These are phyloP conservation scores for Debaryomycetaceae sp. DNA, from an alignment of 1,139 yeast genomes.

Conservation along the genomic window DNA sequence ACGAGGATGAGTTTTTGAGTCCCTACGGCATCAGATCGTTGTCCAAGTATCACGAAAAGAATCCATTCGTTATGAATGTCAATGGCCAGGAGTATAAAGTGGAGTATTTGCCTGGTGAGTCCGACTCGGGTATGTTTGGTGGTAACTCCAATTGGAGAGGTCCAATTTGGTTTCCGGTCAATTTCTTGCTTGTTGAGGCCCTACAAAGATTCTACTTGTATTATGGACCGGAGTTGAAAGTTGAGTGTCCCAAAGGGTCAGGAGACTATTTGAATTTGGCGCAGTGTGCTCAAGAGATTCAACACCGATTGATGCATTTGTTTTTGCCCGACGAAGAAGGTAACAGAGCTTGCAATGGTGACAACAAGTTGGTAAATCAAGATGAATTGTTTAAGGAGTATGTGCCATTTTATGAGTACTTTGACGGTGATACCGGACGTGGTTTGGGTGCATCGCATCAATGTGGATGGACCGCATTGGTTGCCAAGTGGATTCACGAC, in stretches of 20 bases:
- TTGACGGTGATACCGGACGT: conserved; percentile 93
- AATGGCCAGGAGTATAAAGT: conserved; percentile 73
- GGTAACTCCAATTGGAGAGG: conserved; percentile 99
- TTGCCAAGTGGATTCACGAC: conserved; percentile 91
- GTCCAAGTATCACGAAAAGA: conserved; percentile 80
- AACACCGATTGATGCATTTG: conserved; percentile 78
- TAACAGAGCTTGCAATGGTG: conserved; percentile 79
- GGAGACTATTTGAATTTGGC: conserved; percentile 81
- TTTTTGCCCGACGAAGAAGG: conserved; percentile 72
- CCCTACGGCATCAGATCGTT: conserved; percentile 86
- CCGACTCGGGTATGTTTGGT: conserved; percentile 93
- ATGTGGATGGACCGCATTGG: conserved; percentile 95
- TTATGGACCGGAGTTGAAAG: conserved; percentile 82
- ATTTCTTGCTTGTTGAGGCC: conserved; percentile 82
- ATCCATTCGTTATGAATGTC: conserved; percentile 86
- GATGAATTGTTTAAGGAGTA: conserved; percentile 76
- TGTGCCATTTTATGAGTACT: conserved; percentile 82
- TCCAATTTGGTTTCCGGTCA: conserved; percentile 98
- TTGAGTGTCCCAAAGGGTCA: conserved; percentile 88
- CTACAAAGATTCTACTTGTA: conserved; percentile 85
- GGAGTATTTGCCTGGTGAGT: conserved; percentile 85
- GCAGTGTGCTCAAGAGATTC: conserved; percentile 88
- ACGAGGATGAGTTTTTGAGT: conserved; percentile 83
- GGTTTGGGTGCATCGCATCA: conserved; percentile 96
- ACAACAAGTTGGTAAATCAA: conserved; percentile 53